Conservation (phyloP, 2,329 filamentous ascomycete genomes). For the Apiospora phragmitis region DNA sequence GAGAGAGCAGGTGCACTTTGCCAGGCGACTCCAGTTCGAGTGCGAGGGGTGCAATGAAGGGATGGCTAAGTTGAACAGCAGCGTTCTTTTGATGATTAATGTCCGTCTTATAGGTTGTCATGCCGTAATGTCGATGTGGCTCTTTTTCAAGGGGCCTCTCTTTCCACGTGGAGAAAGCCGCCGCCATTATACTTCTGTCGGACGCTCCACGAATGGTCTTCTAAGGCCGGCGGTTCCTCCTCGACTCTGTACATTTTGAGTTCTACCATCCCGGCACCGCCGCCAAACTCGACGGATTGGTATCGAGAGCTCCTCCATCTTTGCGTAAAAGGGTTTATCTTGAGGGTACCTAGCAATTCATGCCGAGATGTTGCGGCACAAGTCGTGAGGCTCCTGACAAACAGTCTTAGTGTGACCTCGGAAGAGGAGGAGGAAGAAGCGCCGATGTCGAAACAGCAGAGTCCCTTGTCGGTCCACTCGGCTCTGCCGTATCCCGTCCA, state of each 20-base stretch:
- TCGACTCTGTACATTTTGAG: background rate
- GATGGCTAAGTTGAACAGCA: background rate
- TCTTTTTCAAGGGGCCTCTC: no score
- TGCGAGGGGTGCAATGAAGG: background rate
- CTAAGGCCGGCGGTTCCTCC: background rate
- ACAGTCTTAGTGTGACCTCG: background rate
- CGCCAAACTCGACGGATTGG: background rate
- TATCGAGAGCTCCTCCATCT: background rate
- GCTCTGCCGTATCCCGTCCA: background rate
- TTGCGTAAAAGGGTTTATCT: background rate
- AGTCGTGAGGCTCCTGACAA: background rate
- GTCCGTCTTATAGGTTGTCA: background rate
- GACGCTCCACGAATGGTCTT: background rate
- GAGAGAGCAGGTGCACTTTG: background rate
- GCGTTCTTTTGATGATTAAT: background rate
- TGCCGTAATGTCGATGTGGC: background rate
- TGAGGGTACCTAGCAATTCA: background rate
- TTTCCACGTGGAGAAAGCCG: background rate
- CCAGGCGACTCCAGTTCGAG: background rate
- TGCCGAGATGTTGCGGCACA: background rate
- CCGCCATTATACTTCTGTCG: background rate
- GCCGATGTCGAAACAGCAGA: background rate
- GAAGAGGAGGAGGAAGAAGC: background rate
- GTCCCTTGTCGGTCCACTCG: background rate
- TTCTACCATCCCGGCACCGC: background rate